Conservation (phyloP, 75 land plant species). For the Pseudotsuga menziesii region DNA sequence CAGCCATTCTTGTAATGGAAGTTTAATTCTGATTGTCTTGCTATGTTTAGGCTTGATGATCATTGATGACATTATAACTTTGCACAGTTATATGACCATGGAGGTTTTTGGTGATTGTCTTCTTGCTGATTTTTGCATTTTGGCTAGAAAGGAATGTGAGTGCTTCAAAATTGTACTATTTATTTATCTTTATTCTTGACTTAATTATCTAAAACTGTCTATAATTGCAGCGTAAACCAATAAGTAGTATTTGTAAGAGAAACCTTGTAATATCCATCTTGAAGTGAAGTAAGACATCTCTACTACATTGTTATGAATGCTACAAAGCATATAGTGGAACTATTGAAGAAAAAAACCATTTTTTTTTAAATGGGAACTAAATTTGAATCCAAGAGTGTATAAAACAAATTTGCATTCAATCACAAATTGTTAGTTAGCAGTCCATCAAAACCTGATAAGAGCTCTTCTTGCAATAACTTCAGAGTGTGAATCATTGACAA, state of each 20-base stretch:
- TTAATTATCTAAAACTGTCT: neutral
- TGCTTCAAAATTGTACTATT: neutral
- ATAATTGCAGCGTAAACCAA: neutral
- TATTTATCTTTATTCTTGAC: neutral
- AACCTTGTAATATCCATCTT: neutral
- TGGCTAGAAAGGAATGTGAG: neutral
- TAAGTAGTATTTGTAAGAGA: neutral
- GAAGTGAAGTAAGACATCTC: neutral
- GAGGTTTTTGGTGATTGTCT: neutral
- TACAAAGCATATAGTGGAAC: neutral
- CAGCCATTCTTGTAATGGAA: neutral
- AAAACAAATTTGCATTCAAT: slow-evolving; percentile 1
- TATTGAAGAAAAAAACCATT: neutral
- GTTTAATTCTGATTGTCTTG: neutral
- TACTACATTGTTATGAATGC: neutral
- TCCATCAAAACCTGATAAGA: slow-evolving; percentile 49
- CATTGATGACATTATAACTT: neutral
- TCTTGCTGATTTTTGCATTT: neutral
- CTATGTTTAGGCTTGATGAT: neutral
- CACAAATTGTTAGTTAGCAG: neutral
- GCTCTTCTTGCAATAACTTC: slow-evolving; percentile 89
- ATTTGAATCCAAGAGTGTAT: neutral
- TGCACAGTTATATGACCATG: neutral
- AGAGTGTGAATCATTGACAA: slow-evolving; percentile 92
- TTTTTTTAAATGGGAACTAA: neutral